Evolutionary conservation across 805 yeast genomes (phyloP).

Genomic region (Wickerhamomyces ciferrii): DNA sequence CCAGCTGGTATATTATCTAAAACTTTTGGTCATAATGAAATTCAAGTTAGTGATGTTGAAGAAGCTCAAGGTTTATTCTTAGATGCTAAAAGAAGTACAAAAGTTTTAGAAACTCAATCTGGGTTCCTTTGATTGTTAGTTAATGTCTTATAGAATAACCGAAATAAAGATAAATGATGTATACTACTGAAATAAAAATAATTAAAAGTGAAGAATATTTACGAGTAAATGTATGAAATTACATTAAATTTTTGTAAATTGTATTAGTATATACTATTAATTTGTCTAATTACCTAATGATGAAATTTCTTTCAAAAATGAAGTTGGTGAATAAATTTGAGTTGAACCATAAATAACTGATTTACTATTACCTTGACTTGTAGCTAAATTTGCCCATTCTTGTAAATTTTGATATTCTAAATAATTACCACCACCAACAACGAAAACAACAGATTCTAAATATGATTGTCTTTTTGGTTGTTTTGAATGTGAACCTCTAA

Average conservation of each 20-base stretch:
- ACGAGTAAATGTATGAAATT: too few relatives aligned
- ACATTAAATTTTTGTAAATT: too few relatives aligned
- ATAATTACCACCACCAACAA: conserved; percentile 96
- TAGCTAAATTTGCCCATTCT: conserved; percentile 61
- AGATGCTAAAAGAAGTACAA: conserved; percentile 79
- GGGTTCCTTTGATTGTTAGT: background rate
- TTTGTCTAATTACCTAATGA: conserved; percentile 33
- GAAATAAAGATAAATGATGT: background rate
- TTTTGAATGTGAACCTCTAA: conserved; percentile 84
- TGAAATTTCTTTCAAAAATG: conserved; percentile 63
- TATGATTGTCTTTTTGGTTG: conserved; percentile 83
- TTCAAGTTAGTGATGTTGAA: conserved; percentile 66
- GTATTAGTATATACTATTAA: background rate
- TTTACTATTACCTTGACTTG: conserved; percentile 36
- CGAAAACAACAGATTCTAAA: conserved; percentile 80
- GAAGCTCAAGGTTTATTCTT: conserved; percentile 80
- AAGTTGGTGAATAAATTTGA: conserved; percentile 62
- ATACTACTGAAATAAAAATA: background rate
- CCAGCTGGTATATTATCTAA: conserved; percentile 85
- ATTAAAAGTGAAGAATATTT: background rate
- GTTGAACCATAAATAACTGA: conserved; percentile 85
- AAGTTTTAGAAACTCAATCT: conserved; percentile 39
- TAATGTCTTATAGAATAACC: background rate
- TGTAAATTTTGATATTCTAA: conserved; percentile 90
- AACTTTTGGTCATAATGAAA: conserved; percentile 65